Percentiles rank a stretch among this genome's conserved stretches.
phyloP scores from a whole-genome alignment of 306 rosid species.

The Trichosanthes truncata region DNA sequence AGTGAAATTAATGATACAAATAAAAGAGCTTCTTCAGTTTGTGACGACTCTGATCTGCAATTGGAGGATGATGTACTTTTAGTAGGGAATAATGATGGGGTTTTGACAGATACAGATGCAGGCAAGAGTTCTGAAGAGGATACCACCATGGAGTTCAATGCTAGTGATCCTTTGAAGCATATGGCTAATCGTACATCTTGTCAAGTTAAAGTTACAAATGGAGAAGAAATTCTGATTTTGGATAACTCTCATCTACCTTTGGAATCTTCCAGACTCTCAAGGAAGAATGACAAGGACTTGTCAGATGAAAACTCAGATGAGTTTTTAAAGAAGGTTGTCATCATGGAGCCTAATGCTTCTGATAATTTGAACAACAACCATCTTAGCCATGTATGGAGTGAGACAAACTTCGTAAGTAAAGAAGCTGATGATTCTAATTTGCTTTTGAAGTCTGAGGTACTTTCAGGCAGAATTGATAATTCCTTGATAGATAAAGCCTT shows the following conservation, averaged over 20 bases:
- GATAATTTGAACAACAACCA: conserved; percentile 18
- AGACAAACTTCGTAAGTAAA: conserved; percentile 10
- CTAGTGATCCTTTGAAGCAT: not conserved
- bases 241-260: not conserved
- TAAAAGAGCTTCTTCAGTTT: not conserved
- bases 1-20: not conserved
- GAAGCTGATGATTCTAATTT: conserved; percentile 18
- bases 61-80: not conserved
- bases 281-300: conserved; percentile 12
- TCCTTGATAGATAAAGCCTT: conserved; percentile 14
- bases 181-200: not conserved
- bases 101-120: not conserved
- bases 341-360: conserved; percentile 16
- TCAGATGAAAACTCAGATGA: conserved; percentile 17
- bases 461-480: conserved; percentile 14
- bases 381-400: conserved; percentile 17
- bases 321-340: not conserved
- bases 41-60: not conserved
- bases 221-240: not conserved
- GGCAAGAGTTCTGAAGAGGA: not conserved
- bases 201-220: not conserved
- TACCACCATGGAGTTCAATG: not conserved
- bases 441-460: conserved; percentile 18
- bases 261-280: not conserved
- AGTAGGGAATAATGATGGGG: not conserved